phyloP scores from a whole-genome alignment of 2,329 filamentous ascomycete species.

The Botrytis pseudocinerea region DNA sequence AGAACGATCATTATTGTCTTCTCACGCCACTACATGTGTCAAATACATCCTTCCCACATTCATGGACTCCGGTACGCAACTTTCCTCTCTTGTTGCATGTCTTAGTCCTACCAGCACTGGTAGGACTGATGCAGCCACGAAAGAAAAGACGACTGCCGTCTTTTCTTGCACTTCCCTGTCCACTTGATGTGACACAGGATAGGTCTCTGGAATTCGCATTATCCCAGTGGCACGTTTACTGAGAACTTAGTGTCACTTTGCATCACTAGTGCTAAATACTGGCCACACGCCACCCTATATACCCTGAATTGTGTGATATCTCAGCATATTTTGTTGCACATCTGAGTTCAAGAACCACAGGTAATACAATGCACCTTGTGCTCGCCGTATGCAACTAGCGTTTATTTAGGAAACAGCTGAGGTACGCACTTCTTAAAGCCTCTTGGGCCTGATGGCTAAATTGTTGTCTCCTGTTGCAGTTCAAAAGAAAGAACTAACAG shows the following conservation, averaged over 20 bases:
- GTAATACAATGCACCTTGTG: background rate
- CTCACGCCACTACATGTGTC: background rate
- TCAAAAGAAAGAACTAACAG: background rate
- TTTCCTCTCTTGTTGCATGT: slow-evolving; percentile 4
- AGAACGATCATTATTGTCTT: background rate
- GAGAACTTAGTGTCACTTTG: background rate
- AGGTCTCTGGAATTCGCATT: background rate
- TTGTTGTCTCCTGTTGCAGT: background rate
- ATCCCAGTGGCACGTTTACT: background rate
- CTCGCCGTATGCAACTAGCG: background rate
- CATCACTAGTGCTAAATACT: background rate
- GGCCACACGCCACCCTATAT: background rate
- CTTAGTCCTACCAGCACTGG: background rate
- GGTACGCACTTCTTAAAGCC: background rate
- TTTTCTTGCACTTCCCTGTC: slow-evolving; percentile 4
- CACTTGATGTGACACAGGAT: background rate
- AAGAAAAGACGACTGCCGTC: background rate
- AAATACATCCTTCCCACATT: background rate
- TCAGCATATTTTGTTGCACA: background rate
- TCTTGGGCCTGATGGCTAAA: too few relatives aligned
- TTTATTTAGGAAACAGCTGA: background rate
- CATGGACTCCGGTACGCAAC: background rate
- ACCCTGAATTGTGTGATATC: background rate
- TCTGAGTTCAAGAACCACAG: background rate
- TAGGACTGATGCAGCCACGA: background rate